Conservation (phyloP, 306 rosid species). For the Lathyrus oleraceus region DNA sequence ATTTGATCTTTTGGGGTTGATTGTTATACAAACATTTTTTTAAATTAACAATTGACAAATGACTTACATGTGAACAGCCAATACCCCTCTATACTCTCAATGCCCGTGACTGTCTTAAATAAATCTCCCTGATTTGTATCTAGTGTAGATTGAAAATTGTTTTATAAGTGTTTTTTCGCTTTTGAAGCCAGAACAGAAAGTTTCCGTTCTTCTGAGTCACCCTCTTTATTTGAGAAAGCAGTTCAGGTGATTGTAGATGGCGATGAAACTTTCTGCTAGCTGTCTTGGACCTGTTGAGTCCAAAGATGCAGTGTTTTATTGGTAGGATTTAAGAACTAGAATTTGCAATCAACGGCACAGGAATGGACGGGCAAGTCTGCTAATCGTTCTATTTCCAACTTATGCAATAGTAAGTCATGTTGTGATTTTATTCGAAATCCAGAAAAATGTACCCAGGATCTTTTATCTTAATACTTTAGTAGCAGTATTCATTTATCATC, state of each 20-base stretch:
- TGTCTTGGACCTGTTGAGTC: constrained; percentile 10
- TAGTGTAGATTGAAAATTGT: background rate
- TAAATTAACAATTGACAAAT: constrained; percentile 13
- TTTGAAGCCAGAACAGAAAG: background rate
- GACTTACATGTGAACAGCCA: background rate
- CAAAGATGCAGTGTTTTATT: background rate
- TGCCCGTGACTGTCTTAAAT: constrained; percentile 5
- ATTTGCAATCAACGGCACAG: background rate
- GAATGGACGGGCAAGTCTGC: background rate
- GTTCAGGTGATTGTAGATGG: background rate
- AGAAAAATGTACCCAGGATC: background rate
- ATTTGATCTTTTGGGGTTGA: constrained; percentile 5
- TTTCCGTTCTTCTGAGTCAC: background rate
- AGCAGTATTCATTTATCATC: background rate
- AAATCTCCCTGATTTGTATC: background rate
- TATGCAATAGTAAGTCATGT: background rate
- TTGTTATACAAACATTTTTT: background rate
- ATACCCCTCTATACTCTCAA: background rate
- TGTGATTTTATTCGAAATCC: background rate
- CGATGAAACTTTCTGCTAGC: constrained; percentile 1
- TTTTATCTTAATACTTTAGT: background rate
- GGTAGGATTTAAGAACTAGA: background rate
- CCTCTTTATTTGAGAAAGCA: background rate
- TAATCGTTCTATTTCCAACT: too few species aligned
- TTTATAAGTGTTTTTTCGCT: background rate